phyloP scores from a whole-genome alignment of 768 basidiomycete genomes.

The Mycena crocata region DNA sequence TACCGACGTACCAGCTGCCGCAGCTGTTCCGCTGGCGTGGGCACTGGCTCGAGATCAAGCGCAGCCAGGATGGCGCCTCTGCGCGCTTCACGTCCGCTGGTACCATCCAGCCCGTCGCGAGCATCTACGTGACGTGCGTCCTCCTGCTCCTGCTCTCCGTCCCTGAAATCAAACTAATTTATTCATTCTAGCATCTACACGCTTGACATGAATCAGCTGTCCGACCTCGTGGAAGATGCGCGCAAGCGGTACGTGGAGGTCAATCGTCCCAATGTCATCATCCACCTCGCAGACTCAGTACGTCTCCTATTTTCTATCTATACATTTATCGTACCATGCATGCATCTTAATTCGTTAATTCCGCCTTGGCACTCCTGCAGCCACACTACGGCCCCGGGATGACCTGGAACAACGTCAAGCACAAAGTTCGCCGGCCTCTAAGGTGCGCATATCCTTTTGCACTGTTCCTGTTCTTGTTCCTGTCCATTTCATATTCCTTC shows the following conservation, averaged over 20 bases:
- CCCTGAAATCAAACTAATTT: background rate
- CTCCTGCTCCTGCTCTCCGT: background rate
- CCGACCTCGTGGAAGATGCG: slow-evolving; percentile 56
- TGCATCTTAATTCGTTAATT: too few species aligned
- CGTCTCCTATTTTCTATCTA: slow-evolving; percentile 17
- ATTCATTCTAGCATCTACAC: slow-evolving; percentile 53
- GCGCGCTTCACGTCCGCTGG: slow-evolving; percentile 6
- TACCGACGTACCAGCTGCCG: slow-evolving; percentile 52
- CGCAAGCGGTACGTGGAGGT: slow-evolving; percentile 52
- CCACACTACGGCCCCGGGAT: slow-evolving; percentile 29
- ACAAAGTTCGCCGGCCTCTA: slow-evolving; percentile 43
- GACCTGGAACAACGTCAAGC: slow-evolving; percentile 35
- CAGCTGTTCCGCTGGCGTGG: slow-evolving; percentile 59
- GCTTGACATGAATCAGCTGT: slow-evolving; percentile 52
- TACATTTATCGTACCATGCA: background rate
- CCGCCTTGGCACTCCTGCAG: too few species aligned
- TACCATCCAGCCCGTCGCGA: background rate
- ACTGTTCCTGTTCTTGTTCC: too few species aligned
- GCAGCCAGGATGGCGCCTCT: slow-evolving; percentile 29
- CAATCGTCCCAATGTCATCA: slow-evolving; percentile 54
- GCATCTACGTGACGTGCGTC: slow-evolving; percentile 48
- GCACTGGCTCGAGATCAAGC: slow-evolving; percentile 53
- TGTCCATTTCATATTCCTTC: background rate
- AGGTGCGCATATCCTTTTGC: too few species aligned
- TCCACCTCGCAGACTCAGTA: slow-evolving; percentile 51